Percentiles rank a stretch among this genome's conserved stretches.
Evolutionary conservation across 768 basidiomycete species (phyloP).

Genomic region (Ephemerocybe angulata): DNA sequence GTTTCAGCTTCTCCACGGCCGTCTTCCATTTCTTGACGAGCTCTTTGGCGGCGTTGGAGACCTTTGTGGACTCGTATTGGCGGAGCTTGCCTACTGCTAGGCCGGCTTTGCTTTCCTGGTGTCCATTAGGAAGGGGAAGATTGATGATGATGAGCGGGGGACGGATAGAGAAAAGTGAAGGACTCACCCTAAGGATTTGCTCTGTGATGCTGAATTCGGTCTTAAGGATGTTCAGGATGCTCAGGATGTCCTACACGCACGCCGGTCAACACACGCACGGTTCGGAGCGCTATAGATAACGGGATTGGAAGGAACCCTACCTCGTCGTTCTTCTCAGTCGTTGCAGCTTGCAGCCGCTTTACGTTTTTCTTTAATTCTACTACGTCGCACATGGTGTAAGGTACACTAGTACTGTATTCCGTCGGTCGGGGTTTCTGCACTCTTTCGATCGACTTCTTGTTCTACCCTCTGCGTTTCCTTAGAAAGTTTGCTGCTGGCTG

Average conservation of each 20-base stretch:
- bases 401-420: too few relatives aligned
- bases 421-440: too few relatives aligned
- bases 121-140: conserved; percentile 4
- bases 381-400: conserved; percentile 20
- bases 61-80: conserved; percentile 63
- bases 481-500: too few relatives aligned
- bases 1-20: conserved; percentile 67
- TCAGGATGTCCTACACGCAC: conserved; percentile 70
- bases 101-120: conserved; percentile 87
- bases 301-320: conserved; percentile 17
- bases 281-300: not conserved
- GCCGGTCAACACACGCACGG: not conserved
- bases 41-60: conserved; percentile 83
- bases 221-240: conserved; percentile 60
- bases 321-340: conserved; percentile 30
- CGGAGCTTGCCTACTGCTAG: conserved; percentile 90
- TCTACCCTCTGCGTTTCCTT: too few relatives aligned
- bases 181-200: conserved; percentile 67
- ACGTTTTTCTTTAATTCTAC: conserved; percentile 76
- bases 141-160: conserved; percentile 17
- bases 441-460: too few relatives aligned
- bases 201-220: conserved; percentile 68
- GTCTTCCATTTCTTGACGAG: conserved; percentile 90
- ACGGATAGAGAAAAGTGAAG: conserved; percentile 32
- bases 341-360: conserved; percentile 69